phyloP scores from a whole-genome alignment of 495 filamentous ascomycete species.

The Tuber magnatum region DNA sequence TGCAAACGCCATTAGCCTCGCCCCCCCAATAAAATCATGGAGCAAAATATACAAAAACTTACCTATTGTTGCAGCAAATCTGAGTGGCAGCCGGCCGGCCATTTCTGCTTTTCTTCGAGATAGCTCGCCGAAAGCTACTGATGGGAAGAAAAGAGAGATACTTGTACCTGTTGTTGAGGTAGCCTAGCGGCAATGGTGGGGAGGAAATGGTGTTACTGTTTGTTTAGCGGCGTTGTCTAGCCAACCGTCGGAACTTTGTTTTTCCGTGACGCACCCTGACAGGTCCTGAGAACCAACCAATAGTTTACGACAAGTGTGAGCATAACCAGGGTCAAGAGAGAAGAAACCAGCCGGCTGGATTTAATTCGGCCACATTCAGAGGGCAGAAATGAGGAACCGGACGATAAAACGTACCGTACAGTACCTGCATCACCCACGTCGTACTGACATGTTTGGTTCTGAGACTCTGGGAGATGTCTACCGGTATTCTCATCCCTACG shows the following conservation, averaged over 20 bases:
- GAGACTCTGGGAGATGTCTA: not conserved
- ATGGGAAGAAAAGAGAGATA: not conserved
- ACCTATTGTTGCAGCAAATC: slow-evolving; percentile 27
- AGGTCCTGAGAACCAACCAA: not conserved
- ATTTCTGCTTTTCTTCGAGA: slow-evolving; percentile 6
- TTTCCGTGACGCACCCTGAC: not conserved
- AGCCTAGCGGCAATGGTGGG: not conserved
- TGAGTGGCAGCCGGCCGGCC: slow-evolving; percentile 27
- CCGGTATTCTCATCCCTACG: not conserved
- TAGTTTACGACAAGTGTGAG: not conserved
- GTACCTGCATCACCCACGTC: not conserved
- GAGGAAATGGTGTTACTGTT: not conserved
- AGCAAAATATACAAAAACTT: not conserved
- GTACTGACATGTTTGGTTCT: not conserved
- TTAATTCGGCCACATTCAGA: not conserved
- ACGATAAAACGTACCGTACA: not conserved
- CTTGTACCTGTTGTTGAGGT: not conserved
- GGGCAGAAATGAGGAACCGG: not conserved
- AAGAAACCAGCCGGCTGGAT: not conserved
- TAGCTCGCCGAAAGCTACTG: not conserved
- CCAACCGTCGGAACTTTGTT: not conserved
- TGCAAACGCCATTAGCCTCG: slow-evolving; percentile 8
- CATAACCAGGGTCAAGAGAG: not conserved
- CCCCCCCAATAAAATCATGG: not conserved
- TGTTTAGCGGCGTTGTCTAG: not conserved